Evolutionary conservation across 2,329 filamentous ascomycete genomes (phyloP), one percentile per base, ranked within the genome.

Genomic region (Anthostomella pinea): DNA sequence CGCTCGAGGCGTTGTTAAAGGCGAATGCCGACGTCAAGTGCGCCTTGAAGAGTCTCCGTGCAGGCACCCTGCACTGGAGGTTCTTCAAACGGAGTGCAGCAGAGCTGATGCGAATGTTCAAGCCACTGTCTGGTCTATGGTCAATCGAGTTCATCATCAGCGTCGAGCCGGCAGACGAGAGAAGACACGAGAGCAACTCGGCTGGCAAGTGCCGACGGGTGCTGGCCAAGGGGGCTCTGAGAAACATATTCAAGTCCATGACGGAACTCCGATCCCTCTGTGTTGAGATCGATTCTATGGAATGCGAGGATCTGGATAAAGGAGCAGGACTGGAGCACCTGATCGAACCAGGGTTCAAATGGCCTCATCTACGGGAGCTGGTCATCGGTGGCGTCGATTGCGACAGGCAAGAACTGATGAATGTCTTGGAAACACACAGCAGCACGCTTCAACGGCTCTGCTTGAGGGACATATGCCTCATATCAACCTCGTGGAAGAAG

Each of bases 211-310:
- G 53, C 33, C 41, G 43, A 10, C 17, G 30, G 6, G 19, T 52
- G 26, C 11, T 56, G 14, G 32, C 33, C n/a, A 48, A 42, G 16
- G 51, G 53, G 15, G 24, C 38, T n/a, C 25, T 54, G 19, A 41
- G 52, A 11, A 41, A 48, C 27, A 47, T 57, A n/a, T 39, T 58
- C 13, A 46, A 41, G 17, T 49, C 46, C 1, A 40, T 58, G 33
- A 35, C 46, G 4, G 43, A 41, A 3, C 47, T 59, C 9, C 35
- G 48, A 33, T 41, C 33, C 11, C 38, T 59, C 15, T 41, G 26
- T 17, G n/a, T 59, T 17, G 46, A 46, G 35, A 45, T 57, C 29
- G 20, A 27, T 22, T 39, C 31, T 13, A 25, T 37, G 8, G 35
- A 41, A 15, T 36, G 13, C 15, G 33, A 43, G 2, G 24, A 41